Conservation (phyloP, 192 early-diverging fungal genomes). For the Thoreauomyces humboldtii region DNA sequence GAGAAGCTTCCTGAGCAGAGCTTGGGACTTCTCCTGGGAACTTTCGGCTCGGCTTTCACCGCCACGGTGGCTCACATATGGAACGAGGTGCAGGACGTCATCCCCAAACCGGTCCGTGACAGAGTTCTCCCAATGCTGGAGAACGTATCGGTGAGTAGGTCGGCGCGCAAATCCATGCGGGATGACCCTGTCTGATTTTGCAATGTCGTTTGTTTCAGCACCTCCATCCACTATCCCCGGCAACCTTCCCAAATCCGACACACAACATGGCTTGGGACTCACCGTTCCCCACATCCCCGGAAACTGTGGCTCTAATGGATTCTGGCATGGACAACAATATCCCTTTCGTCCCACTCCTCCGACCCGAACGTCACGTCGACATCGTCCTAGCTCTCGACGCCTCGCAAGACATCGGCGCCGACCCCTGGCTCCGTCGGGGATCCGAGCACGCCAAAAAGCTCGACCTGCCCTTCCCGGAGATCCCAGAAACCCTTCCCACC, state of each 20-base stretch:
- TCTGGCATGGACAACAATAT: conserved; percentile 42
- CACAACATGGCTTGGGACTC: conserved; percentile 24
- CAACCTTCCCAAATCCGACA: conserved; percentile 35
- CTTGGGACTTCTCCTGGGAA: conserved; percentile 26
- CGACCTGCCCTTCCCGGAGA: background rate
- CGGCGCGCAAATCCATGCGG: too few species aligned
- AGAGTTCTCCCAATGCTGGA: conserved; percentile 21
- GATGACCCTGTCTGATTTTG: too few species aligned
- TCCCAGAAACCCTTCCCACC: background rate
- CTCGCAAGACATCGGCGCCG: conserved; percentile 22
- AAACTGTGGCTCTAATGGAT: conserved; percentile 30
- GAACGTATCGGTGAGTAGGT: conserved; percentile 19
- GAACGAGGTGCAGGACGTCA: conserved; percentile 27
- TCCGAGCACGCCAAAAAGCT: conserved; percentile 14
- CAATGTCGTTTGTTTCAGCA: conserved; percentile 13
- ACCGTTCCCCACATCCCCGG: background rate
- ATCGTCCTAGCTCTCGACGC: conserved; percentile 37
- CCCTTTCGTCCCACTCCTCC: conserved; percentile 39
- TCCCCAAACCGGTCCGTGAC: conserved; percentile 14
- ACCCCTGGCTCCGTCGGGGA: conserved; percentile 32
- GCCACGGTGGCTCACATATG: conserved; percentile 34
- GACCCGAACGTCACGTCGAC: conserved; percentile 26
- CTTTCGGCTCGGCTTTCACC: conserved; percentile 45
- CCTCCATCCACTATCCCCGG: conserved; percentile 32
- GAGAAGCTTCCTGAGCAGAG: conserved; percentile 24